Evolutionary conservation across 2,329 filamentous ascomycete species (phyloP).

Genomic region (Venturia carpophila): DNA sequence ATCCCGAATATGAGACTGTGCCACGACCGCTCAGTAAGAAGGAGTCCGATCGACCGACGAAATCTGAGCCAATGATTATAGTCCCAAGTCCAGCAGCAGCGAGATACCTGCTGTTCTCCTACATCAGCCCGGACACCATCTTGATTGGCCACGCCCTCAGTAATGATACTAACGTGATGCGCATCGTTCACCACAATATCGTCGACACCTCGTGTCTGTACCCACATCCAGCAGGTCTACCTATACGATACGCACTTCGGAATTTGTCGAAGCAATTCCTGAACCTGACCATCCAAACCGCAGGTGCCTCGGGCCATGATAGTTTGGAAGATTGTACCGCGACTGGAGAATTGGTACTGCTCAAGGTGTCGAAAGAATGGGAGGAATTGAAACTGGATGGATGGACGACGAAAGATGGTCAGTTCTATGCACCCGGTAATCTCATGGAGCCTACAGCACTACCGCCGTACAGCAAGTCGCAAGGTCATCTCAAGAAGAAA

Average conservation of each 20-base stretch:
- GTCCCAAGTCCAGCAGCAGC: conserved; percentile 69
- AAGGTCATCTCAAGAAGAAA: conserved; percentile 8
- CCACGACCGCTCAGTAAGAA: conserved; percentile 14
- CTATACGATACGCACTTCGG: conserved; percentile 70
- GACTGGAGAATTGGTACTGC: conserved; percentile 75
- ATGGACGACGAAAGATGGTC: conserved; percentile 44
- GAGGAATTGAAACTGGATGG: conserved; percentile 56
- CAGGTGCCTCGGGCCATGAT: conserved; percentile 66
- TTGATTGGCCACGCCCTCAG: conserved; percentile 90
- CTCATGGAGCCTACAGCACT: neutral
- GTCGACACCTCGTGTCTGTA: conserved; percentile 82
- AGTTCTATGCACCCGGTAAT: conserved; percentile 26
- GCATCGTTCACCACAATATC: conserved; percentile 75
- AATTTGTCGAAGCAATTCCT: conserved; percentile 62
- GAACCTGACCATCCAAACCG: conserved; percentile 69
- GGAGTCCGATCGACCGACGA: conserved; percentile 20
- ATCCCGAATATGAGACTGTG: conserved; percentile 20
- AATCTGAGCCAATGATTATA: conserved; percentile 48
- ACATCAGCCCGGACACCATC: conserved; percentile 68
- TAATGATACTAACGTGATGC: conserved; percentile 82
- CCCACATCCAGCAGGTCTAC: conserved; percentile 68
- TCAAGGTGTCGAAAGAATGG: conserved; percentile 65
- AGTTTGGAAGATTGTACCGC: conserved; percentile 85
- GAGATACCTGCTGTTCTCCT: conserved; percentile 66
- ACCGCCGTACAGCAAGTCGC: conserved; percentile 11